Base-by-base conservation (phyloP, 176 grass and related monocot genomes). In the Rhynchospora tenuis region DNA sequence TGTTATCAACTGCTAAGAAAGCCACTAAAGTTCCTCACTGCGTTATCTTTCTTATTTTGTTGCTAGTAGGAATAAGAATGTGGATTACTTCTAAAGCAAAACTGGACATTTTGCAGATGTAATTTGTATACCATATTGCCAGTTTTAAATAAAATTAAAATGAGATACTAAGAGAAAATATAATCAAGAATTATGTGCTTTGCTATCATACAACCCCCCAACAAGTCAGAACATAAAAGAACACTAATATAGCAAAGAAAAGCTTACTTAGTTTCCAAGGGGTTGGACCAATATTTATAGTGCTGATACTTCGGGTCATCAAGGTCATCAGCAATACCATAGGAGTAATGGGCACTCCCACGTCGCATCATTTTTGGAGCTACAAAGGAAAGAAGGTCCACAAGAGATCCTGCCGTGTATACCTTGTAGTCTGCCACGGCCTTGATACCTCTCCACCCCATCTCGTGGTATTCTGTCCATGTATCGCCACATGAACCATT, bases 241-340 rank as follows among this genome's bases (percentile, higher is more conserved):
- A 78, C 19, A 27, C 20, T 6, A 81, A 47, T n/a, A n/a, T n/a
- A 65, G 51, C 50, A 17, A 47, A 86, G 83, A 54, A 17, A 71
- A 7, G 29, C 93, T 72, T 90, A 99, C 96, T 99, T 99, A 46
- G 91, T 99, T 81, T 99, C 96, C 84, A 99, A 86, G 71, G 96
- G 96, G 61, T 99, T 99, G 27, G 96, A 99, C 96, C 96, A 99
- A 88, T 99, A 99, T 90, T 93, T 99, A 80, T 99, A 93, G 78
- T 99, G 93, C 11, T 80, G 12, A 63, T 93, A 99, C 72, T 99
- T 90, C 12, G 89, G 93, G 86, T 99, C 93, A 86, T 99, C 89
- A 83, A 99, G 88, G 81, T 99, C 67, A 89, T 99, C 93, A 84
- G 96, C 96, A 83, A 99, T 93, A 55, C 96, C 93, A 86, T 93